These are phyloP conservation scores for Smallanthus sonchifolius DNA, from an alignment of 129 eudicot genomes.

Conservation along the genomic window DNA sequence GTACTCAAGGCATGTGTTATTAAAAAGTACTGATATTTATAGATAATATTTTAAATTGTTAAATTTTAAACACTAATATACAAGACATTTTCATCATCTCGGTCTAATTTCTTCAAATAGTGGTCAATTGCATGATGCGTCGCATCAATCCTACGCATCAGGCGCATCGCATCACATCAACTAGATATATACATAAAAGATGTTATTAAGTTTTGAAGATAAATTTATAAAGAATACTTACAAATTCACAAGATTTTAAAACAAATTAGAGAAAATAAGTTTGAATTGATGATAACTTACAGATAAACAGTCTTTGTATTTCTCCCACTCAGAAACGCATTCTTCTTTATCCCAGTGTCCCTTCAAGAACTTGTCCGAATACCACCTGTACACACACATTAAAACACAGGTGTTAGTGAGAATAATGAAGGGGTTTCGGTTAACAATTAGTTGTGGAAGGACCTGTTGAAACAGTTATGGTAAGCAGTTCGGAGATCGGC, in stretches of 20 bases:
- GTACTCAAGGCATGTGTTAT: too few species aligned
- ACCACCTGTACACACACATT: constrained; percentile 58
- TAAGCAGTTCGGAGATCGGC: constrained; percentile 79
- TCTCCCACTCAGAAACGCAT: constrained; percentile 85
- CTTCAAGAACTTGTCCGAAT: constrained; percentile 84
- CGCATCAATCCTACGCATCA: too few species aligned
- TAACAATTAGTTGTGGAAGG: not conserved
- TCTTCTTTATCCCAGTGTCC: constrained; percentile 90
- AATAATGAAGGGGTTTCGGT: not conserved
- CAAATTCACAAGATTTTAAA: not conserved
- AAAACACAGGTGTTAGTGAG: not conserved
- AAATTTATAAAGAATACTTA: not conserved
- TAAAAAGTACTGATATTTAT: too few species aligned
- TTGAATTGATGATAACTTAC: constrained; percentile 35
- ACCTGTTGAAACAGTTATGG: constrained; percentile 91
- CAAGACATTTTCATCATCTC: not conserved
- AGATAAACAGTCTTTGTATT: constrained; percentile 80
- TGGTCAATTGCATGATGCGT: too few species aligned
- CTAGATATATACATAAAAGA: too few species aligned
- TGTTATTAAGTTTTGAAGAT: not conserved
- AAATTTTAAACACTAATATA: too few species aligned
- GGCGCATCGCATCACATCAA: too few species aligned
- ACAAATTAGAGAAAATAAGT: not conserved
- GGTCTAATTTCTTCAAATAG: not conserved
- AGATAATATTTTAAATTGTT: too few species aligned